A percentile compares a stretch with the other conserved stretches of the same genome.
phyloP scores from a whole-genome alignment of 192 early-diverging fungal species.

The Coemansia pectinata region DNA sequence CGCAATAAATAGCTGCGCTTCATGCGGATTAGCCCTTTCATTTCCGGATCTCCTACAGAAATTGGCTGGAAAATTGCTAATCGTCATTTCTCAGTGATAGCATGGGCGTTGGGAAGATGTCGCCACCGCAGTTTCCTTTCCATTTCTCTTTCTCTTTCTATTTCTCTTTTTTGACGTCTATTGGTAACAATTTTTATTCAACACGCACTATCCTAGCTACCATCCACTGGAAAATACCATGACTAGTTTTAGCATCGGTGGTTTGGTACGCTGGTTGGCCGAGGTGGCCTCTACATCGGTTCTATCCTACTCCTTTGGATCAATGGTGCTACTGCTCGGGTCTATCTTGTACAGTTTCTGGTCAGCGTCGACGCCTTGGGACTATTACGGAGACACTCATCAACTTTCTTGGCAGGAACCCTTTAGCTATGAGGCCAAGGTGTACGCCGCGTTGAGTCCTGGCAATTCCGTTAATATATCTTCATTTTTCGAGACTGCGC shows the following conservation, averaged over 20 bases:
- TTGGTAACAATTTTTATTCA: background rate
- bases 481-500: no score
- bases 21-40: background rate
- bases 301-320: background rate
- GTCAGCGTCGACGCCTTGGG: background rate
- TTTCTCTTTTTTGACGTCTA: background rate
- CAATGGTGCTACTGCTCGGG: background rate
- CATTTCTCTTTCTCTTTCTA: no score
- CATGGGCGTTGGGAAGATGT: background rate
- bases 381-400: background rate
- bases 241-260: background rate
- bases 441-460: no score
- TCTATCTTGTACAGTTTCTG: background rate
- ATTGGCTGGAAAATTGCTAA: background rate
- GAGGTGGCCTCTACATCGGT: background rate
- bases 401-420: constrained; percentile 14
- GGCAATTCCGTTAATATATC: no score
- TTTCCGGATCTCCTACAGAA: background rate
- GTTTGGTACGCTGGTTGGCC: background rate
- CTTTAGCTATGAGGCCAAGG: background rate
- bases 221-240: background rate
- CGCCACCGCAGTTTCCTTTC: background rate
- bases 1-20: background rate
- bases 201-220: background rate
- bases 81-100: no score